phyloP scores from a whole-genome alignment of 176 grass and related monocot genomes.

The Panicum miliaceum region DNA sequence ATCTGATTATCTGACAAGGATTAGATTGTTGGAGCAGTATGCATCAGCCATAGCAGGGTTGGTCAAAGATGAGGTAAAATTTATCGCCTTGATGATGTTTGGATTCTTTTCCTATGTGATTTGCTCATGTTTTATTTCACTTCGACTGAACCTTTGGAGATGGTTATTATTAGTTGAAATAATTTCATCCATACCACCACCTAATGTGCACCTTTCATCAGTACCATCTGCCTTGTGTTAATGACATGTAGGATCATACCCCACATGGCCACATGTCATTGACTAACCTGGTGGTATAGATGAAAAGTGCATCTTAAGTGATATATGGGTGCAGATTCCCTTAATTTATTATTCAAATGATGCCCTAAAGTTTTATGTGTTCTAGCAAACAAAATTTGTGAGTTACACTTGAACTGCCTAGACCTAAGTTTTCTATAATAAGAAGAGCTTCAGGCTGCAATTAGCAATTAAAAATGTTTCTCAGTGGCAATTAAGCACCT shows the following conservation, averaged over 20 bases:
- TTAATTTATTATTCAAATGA: slow-evolving; percentile 1
- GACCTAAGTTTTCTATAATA: slow-evolving; percentile 5
- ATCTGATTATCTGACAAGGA: slow-evolving; percentile 60
- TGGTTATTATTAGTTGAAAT: slow-evolving; percentile 6
- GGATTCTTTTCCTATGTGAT: slow-evolving; percentile 28
- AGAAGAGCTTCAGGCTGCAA: not conserved
- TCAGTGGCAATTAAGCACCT: not conserved
- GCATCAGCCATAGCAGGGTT: slow-evolving; percentile 69
- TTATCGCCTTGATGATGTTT: slow-evolving; percentile 34
- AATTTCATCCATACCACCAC: not conserved
- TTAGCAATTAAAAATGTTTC: not conserved
- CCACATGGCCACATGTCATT: too few species aligned
- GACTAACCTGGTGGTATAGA: not conserved
- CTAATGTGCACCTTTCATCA: not conserved
- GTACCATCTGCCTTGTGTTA: not conserved
- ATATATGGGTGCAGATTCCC: not conserved
- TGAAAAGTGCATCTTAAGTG: not conserved
- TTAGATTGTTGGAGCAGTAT: slow-evolving; percentile 85
- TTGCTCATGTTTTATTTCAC: slow-evolving; percentile 38
- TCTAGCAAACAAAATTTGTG: not conserved
- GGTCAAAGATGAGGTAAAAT: slow-evolving; percentile 86
- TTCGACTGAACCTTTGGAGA: slow-evolving; percentile 31
- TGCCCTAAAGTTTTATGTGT: not conserved
- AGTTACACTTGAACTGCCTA: slow-evolving; percentile 19
- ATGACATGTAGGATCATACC: too few species aligned